Evolutionary conservation across 768 basidiomycete species (phyloP), one percentile per base, ranked within the genome.

Genomic region (Lactarius sanguifluus): DNA sequence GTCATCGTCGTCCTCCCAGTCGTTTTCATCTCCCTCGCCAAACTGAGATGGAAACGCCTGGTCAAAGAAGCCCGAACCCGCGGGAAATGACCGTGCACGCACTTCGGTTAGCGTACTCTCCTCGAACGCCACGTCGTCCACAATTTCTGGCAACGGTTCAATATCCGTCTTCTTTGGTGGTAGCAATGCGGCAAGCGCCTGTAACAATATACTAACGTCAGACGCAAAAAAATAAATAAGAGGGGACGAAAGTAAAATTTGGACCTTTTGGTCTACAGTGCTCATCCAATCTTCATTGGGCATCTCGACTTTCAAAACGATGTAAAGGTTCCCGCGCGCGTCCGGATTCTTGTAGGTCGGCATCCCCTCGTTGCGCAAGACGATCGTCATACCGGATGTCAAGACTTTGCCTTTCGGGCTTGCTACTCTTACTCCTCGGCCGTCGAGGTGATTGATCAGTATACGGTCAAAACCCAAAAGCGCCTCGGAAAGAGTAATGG

Each of bases 381-480:
- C 80, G 66, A 95, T 90, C 25, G 86, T 85, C 69, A 90, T 86
- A 13, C 87, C 86, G 4, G 87, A 82, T 67, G 86, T 85, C 73
- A 96, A 84, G 34, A 95, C 85, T 75, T 89, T 90, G 9, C 89
- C 86, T 1, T 85, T 81, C 5, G 91, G 91, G 70, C 85, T 89
- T 0, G 86, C 78, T 15, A 97, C 85, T 43, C 85, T 86, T 60
- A 98, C 82, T n/a, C 94, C 94, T 16, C 94, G 86, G 12, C 95
- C 95, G 73, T 99, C 96, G 36, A 99, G 82, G 75, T 99, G 96
- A 8, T 89, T 91, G 64, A 99, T 79, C 28, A 97, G 78, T 68
- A 98, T 89, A 32, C 96, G 86, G 57, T 89, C 91, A 79, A 99
- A 96, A n/a, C 96, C 96, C 61, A 97, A 83, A 12, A 98, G 83